Percentiles rank a stretch among this genome's conserved stretches.
Conservation (phyloP, 2,329 filamentous ascomycete species). For the Scedosporium aurantiacum region DNA sequence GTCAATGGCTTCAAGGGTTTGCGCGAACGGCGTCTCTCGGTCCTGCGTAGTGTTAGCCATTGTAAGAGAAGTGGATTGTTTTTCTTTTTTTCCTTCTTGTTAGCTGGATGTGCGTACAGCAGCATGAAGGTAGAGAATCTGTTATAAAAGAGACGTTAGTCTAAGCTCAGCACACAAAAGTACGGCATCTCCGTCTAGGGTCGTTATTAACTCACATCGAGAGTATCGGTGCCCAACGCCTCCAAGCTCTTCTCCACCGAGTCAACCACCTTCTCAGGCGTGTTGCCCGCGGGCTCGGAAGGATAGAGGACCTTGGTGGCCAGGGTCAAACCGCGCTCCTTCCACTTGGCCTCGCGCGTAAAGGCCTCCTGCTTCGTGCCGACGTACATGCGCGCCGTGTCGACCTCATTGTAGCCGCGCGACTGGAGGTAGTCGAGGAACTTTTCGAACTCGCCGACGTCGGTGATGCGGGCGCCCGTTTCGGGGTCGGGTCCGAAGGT, state of each 20-base stretch:
- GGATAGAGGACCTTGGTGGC: constrained; percentile 72
- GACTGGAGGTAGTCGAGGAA: constrained; percentile 64
- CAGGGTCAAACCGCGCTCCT: constrained; percentile 63
- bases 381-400: constrained; percentile 70
- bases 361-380: constrained; percentile 67
- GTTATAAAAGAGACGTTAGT: neutral
- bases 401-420: constrained; percentile 74
- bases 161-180: neutral
- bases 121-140: constrained; percentile 67
- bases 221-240: constrained; percentile 60
- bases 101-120: constrained; percentile 23
- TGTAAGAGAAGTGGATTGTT: neutral
- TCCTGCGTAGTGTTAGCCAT: constrained; percentile 23
- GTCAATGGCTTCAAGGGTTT: constrained; percentile 68
- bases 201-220: constrained; percentile 44
- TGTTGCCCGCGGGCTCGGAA: constrained; percentile 43
- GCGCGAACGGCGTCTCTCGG: constrained; percentile 60
- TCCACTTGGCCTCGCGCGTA: constrained; percentile 64
- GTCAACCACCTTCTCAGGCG: constrained; percentile 50
- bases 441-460: constrained; percentile 53
- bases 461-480: constrained; percentile 60
- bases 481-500: constrained; percentile 60
- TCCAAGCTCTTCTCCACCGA: constrained; percentile 57
- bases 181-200: neutral
- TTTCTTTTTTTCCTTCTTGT: no score